Evolutionary conservation across 768 basidiomycete genomes (phyloP).

Genomic region (Artomyces pyxidatus): DNA sequence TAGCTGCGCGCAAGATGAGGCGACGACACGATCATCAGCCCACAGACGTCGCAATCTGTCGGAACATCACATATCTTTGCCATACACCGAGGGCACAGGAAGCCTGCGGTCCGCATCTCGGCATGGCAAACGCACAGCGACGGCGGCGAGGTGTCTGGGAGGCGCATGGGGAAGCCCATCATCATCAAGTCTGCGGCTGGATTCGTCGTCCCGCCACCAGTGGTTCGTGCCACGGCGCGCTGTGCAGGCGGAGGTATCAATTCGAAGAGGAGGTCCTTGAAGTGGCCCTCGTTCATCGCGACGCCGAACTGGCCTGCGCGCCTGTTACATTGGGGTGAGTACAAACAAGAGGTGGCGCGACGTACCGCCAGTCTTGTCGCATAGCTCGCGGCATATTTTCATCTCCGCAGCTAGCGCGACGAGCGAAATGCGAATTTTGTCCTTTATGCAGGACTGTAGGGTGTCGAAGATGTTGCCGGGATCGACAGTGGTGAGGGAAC

Average conservation of each 20-base stretch:
- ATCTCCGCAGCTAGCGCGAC: conserved; percentile 96
- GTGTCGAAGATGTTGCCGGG: conserved; percentile 96
- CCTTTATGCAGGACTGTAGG: conserved; percentile 73
- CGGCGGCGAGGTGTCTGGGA: conserved; percentile 75
- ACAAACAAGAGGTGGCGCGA: conserved; percentile 3
- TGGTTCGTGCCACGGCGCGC: conserved; percentile 40
- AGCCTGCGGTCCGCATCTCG: conserved; percentile 86
- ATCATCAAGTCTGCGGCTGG: conserved; percentile 90
- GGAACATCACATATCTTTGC: conserved; percentile 96
- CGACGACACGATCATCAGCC: conserved; percentile 95
- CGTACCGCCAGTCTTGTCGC: conserved; percentile 87
- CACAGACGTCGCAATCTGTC: conserved; percentile 96
- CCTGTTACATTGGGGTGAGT: background rate
- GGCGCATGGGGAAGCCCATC: conserved; percentile 96
- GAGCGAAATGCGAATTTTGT: conserved; percentile 84
- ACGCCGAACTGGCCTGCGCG: conserved; percentile 78
- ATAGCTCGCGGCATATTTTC: conserved; percentile 92
- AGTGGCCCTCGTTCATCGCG: conserved; percentile 97
- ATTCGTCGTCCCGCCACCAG: conserved; percentile 40
- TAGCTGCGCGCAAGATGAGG: conserved; percentile 96
- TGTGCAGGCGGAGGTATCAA: conserved; percentile 92
- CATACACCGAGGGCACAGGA: conserved; percentile 89
- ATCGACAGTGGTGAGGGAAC: conserved; percentile 93
- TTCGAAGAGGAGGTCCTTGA: conserved; percentile 93
- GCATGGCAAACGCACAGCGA: conserved; percentile 93